Conservation (phyloP, 2,329 filamentous ascomycete genomes). For the Cladophialophora carrionii region DNA sequence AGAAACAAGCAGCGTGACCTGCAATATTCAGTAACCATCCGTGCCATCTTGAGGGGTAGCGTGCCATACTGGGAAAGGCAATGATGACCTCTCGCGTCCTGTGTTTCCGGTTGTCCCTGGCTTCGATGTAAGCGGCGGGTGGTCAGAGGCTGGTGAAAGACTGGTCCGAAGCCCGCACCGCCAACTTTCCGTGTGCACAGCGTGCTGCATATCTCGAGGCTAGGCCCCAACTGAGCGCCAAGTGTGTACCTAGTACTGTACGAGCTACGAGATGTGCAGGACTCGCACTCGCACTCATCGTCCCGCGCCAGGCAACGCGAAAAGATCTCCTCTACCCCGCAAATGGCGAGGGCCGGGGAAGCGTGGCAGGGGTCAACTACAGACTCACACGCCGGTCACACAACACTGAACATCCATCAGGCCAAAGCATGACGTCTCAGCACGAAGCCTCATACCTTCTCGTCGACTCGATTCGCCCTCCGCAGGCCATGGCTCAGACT, state of each 20-base stretch:
- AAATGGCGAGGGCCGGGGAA: not conserved
- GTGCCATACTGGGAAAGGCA: not conserved
- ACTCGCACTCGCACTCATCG: not conserved
- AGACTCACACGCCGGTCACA: not conserved
- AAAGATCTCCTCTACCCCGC: slow-evolving; percentile 7
- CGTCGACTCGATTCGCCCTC: not conserved
- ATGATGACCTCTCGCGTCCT: not conserved
- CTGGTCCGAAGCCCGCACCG: not conserved
- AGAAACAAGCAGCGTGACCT: not conserved
- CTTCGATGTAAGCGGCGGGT: not conserved
- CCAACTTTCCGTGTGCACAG: not conserved
- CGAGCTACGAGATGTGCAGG: no score
- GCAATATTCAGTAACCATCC: not conserved
- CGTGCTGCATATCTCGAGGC: not conserved
- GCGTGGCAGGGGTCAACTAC: not conserved
- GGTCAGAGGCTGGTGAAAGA: not conserved
- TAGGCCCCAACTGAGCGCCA: not conserved
- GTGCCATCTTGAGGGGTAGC: not conserved
- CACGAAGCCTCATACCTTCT: not conserved
- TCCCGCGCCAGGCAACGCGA: not conserved
- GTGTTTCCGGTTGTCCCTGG: not conserved
- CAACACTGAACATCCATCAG: not conserved
- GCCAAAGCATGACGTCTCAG: slow-evolving; percentile 2
- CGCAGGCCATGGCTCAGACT: slow-evolving; percentile 8
- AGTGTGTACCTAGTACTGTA: no score